phyloP scores from a whole-genome alignment of 148 eudicot genomes.

The Vaccinium vitisidaea region DNA sequence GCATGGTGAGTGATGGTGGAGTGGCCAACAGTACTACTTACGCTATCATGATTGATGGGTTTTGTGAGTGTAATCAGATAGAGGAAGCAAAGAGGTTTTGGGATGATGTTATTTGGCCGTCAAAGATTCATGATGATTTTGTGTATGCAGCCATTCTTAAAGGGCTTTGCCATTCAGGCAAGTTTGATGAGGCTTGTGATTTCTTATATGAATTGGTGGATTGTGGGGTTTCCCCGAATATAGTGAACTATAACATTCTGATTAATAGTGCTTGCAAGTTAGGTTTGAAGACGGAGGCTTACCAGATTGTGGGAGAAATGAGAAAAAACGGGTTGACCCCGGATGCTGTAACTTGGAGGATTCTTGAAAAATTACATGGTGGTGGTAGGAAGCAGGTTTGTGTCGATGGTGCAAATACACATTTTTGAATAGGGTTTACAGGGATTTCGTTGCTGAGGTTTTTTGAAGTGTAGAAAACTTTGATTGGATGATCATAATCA shows the following conservation, averaged over 20 bases:
- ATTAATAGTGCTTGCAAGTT: slow-evolving; percentile 63
- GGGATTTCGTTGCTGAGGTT: neutral
- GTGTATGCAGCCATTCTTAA: slow-evolving; percentile 78
- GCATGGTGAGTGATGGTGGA: slow-evolving; percentile 47
- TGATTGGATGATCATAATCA: neutral
- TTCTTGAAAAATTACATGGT: slow-evolving; percentile 60
- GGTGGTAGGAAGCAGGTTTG: slow-evolving; percentile 18
- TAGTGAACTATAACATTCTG: slow-evolving; percentile 73
- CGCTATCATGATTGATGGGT: slow-evolving; percentile 61
- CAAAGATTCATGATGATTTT: slow-evolving; percentile 64
- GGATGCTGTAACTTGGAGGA: slow-evolving; percentile 87
- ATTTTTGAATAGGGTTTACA: slow-evolving; percentile 1
- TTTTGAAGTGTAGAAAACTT: slow-evolving; percentile 7
- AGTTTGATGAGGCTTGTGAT: slow-evolving; percentile 68
- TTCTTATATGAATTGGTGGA: slow-evolving; percentile 85
- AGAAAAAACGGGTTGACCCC: slow-evolving; percentile 78
- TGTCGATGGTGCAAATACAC: slow-evolving; percentile 4
- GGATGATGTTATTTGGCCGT: slow-evolving; percentile 80
- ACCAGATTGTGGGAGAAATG: slow-evolving; percentile 87
- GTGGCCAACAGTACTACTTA: slow-evolving; percentile 63
- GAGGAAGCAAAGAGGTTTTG: slow-evolving; percentile 74
- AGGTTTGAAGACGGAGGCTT: slow-evolving; percentile 80
- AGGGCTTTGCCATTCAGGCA: slow-evolving; percentile 65
- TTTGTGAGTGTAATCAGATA: slow-evolving; percentile 46
- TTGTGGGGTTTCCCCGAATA: slow-evolving; percentile 57